Conservation (phyloP, 306 rosid genomes). For the Delonix regia region DNA sequence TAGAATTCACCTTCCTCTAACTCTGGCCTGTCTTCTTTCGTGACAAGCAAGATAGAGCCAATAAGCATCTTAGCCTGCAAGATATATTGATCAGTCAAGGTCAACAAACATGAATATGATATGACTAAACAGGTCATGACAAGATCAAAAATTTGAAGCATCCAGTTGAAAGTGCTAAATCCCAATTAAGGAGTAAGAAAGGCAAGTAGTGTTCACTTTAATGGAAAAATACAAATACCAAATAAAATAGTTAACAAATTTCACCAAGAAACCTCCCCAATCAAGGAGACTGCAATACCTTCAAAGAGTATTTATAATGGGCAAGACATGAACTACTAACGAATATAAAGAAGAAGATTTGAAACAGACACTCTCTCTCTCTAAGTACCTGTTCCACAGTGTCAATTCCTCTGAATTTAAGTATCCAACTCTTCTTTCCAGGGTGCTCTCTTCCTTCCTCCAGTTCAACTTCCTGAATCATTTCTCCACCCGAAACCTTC, state of each 20-base stretch:
- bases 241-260: slow-evolving; percentile 2
- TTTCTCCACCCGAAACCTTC: slow-evolving; percentile 56
- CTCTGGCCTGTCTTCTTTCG: slow-evolving; percentile 81
- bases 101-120: slow-evolving; percentile 27
- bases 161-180: slow-evolving; percentile 5
- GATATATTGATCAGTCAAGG: slow-evolving; percentile 33
- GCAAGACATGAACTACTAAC: not conserved
- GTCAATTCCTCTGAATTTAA: slow-evolving; percentile 73
- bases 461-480: slow-evolving; percentile 66
- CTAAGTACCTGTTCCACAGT: slow-evolving; percentile 65
- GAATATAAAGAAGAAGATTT: not conserved
- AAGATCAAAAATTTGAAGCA: slow-evolving; percentile 3
- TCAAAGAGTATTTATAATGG: not conserved
- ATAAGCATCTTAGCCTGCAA: slow-evolving; percentile 85
- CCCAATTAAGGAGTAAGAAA: slow-evolving; percentile 18
- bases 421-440: slow-evolving; percentile 85
- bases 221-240: not conserved
- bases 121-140: slow-evolving; percentile 2
- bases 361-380: not conserved
- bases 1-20: slow-evolving; percentile 89
- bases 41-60: slow-evolving; percentile 86
- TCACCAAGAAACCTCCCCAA: slow-evolving; percentile 9
- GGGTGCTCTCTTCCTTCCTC: slow-evolving; percentile 88
- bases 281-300: not conserved
- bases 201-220: not conserved